Conservation (phyloP, 768 basidiomycete species). For the Hericium alpestre region DNA sequence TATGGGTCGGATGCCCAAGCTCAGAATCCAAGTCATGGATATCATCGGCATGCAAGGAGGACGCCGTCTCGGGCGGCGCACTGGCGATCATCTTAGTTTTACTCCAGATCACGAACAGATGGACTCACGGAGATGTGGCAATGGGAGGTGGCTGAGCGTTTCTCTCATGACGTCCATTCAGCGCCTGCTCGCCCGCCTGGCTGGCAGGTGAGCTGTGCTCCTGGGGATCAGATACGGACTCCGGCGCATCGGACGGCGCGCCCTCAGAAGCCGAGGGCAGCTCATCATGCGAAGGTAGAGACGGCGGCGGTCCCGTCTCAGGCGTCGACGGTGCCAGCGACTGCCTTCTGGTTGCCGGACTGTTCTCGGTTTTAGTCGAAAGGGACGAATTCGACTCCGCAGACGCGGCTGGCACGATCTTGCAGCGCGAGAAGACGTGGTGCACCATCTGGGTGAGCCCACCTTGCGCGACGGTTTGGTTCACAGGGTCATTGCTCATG, state of each 20-base stretch:
- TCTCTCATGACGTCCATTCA: not conserved
- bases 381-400: not conserved
- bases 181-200: not conserved
- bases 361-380: conserved; percentile 8
- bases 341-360: conserved; percentile 1
- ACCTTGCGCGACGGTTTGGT: conserved; percentile 97
- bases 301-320: conserved; percentile 11
- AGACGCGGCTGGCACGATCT: conserved; percentile 19
- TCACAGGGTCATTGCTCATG: conserved; percentile 79
- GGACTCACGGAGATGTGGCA: too few relatives aligned
- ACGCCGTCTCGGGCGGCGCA: not conserved
- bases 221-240: not conserved
- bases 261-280: not conserved
- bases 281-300: conserved; percentile 7
- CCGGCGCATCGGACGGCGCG: not conserved
- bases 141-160: not conserved
- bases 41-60: conserved; percentile 4
- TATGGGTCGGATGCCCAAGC: conserved; percentile 7
- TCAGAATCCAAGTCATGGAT: conserved; percentile 7
- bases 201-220: not conserved
- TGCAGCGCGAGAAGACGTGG: conserved; percentile 84
- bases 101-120: too few relatives aligned
- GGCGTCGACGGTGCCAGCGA: conserved; percentile 7
- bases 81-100: not conserved
- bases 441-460: conserved; percentile 97